phyloP scores from a whole-genome alignment of 768 basidiomycete species.

The Amylocystis lapponica region DNA sequence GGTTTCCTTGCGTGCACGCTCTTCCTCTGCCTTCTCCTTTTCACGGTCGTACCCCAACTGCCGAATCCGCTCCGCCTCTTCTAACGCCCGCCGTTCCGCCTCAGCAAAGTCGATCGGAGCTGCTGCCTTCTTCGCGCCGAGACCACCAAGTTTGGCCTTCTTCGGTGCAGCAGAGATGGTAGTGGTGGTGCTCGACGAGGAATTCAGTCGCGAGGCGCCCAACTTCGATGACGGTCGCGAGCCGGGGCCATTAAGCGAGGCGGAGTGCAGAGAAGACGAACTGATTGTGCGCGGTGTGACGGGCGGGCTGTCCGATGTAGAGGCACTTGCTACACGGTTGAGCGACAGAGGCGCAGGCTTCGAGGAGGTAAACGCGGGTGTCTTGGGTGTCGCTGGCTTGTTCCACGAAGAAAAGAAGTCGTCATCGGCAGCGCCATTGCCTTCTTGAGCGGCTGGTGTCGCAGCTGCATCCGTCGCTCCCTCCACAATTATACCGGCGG shows the following conservation, averaged over 20 bases:
- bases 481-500: constrained; percentile 74
- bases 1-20: constrained; percentile 41
- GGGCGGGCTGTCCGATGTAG: constrained; percentile 23
- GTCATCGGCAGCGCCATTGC: constrained; percentile 71
- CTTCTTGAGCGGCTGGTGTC: constrained; percentile 22
- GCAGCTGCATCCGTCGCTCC: constrained; percentile 41
- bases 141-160: constrained; percentile 66
- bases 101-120: constrained; percentile 88
- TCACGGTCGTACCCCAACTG: constrained; percentile 88
- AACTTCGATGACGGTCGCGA: constrained; percentile 31
- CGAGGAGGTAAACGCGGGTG: constrained; percentile 24
- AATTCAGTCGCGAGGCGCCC: constrained; percentile 38
- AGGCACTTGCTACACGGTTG: constrained; percentile 38
- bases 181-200: constrained; percentile 29
- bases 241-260: constrained; percentile 25
- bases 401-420: constrained; percentile 99
- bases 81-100: constrained; percentile 83
- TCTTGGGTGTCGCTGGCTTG: constrained; percentile 49
- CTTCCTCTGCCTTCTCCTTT: constrained; percentile 79
- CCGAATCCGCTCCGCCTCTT: constrained; percentile 90
- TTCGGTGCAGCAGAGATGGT: constrained; percentile 34
- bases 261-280: constrained; percentile 55
- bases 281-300: constrained; percentile 56
- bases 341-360: constrained; percentile 51
- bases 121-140: constrained; percentile 85